phyloP scores from a whole-genome alignment of 345 rosid genomes.

The Lepidium sativum region DNA sequence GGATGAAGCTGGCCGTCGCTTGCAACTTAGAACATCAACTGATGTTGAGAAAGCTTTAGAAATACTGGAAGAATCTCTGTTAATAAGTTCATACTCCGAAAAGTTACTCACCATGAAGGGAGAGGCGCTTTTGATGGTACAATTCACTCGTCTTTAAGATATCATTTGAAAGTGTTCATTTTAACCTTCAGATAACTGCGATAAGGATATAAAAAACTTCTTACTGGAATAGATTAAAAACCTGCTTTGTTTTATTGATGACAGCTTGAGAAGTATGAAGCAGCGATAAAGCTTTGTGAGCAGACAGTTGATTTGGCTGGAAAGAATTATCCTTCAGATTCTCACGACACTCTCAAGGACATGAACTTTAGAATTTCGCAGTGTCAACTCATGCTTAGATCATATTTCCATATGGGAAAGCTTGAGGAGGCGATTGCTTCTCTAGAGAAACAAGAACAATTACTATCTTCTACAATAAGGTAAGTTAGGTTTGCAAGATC shows the following conservation, averaged over 20 bases:
- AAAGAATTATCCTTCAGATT: constrained; percentile 47
- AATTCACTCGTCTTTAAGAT: constrained; percentile 5
- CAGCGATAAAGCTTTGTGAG: constrained; percentile 72
- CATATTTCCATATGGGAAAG: constrained; percentile 75
- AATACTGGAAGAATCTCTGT: constrained; percentile 56
- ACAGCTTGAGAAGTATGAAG: constrained; percentile 85
- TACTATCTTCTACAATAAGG: constrained; percentile 37
- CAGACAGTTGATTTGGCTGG: constrained; percentile 67
- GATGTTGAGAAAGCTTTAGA: constrained; percentile 56
- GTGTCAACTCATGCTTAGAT: constrained; percentile 50
- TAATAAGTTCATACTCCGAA: constrained; percentile 61
- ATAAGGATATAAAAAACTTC: not conserved
- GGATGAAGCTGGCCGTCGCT: constrained; percentile 41
- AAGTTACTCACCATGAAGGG: constrained; percentile 80
- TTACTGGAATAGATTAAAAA: not conserved
- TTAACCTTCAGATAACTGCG: not conserved
- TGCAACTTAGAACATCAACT: constrained; percentile 39
- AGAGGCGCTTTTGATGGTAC: constrained; percentile 68
- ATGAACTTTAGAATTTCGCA: constrained; percentile 58
- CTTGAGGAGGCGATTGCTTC: constrained; percentile 77
- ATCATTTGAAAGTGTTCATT: constrained; percentile 1
- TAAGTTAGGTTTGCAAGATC: constrained; percentile 15
- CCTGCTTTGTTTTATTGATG: constrained; percentile 17
- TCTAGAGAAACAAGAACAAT: constrained; percentile 57
- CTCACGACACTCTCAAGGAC: constrained; percentile 34